Evolutionary conservation across 2,329 filamentous ascomycete species (phyloP), one percentile per base, ranked within the genome.

Genomic region (Penicillium sp.): DNA sequence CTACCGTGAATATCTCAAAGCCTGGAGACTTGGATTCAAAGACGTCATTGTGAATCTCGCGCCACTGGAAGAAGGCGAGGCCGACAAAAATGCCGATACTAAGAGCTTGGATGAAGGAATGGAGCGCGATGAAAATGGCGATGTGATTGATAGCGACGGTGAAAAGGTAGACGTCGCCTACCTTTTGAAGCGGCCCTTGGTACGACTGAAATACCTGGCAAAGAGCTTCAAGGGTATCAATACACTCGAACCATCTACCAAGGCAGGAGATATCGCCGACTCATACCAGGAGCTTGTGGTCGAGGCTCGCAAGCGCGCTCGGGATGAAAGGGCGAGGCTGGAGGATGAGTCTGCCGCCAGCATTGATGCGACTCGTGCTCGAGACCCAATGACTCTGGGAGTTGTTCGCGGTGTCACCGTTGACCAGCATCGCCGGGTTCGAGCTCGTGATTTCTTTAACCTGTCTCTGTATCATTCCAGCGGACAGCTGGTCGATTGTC

Each of bases 81-180:
- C 57, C 2, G 46, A 47, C 9, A 44, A 55, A 6, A 57, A 60
- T 35, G 62, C 69, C 22, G 68, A 72, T 9, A 67, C 68, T 3
- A 72, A 72, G 46, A 68, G 62, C 32, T 54, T 70, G 56, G 74
- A 78, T 39, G 72, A 76, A 45, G 68, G 66, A 28, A 67, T 80
- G 60, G 69, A 73, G 22, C 68, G 74, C 45, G 77, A 81, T 54
- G 69, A 75, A 30, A 70, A 78, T 43, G 76, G 77, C 8, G 77
- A 81, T 52, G 67, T 80, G 11, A 66, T 79, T 33, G 79, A 88
- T 49, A 77, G 78, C 22, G 76, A 90, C 46, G 92, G 90, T 9
- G 87, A 95, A 61, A 80, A 87, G 35, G 88, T 95, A 6, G 92
- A 96, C 59, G 92, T 98, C 32, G 89, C 89, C 6, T 93, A 92